phyloP scores from a whole-genome alignment of 2,329 filamentous ascomycete species.

The Gaeumannomyces sp. region DNA sequence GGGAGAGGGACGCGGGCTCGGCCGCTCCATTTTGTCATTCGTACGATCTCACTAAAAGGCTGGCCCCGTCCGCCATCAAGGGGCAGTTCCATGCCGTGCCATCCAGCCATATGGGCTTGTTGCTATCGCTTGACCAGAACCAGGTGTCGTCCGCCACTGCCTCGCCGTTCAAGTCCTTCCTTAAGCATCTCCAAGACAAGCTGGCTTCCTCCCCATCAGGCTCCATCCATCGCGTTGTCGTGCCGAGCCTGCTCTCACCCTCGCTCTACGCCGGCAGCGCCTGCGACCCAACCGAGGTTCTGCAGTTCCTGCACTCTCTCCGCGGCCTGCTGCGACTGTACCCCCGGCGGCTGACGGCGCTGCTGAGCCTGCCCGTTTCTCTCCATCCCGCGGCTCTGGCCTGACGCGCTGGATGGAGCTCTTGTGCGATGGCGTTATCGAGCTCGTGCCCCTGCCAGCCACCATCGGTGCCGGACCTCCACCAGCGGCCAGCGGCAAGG shows the following conservation, averaged over 20 bases:
- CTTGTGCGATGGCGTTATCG: constrained; percentile 67
- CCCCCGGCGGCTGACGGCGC: constrained; percentile 57
- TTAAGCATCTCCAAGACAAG: constrained; percentile 50
- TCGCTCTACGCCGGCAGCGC: constrained; percentile 67
- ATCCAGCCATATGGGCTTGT: constrained; percentile 32
- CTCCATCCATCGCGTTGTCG: constrained; percentile 70
- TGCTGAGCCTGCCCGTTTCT: constrained; percentile 73
- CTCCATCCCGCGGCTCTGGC: constrained; percentile 72
- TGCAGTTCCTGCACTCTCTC: constrained; percentile 77
- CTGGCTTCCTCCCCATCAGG: constrained; percentile 51
- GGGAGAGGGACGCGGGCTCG: constrained; percentile 17
- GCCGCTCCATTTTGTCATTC: constrained; percentile 58
- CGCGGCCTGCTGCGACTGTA: constrained; percentile 68
- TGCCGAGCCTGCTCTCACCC: constrained; percentile 85
- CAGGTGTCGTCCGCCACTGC: constrained; percentile 17
- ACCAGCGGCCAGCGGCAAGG: constrained; percentile 34
- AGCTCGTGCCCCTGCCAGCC: constrained; percentile 68
- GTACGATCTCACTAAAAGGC: constrained; percentile 64
- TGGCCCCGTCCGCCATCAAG: constrained; percentile 42
- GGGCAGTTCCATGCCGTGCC: constrained; percentile 47
- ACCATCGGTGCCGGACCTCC: constrained; percentile 32
- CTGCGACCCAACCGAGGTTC: constrained; percentile 63
- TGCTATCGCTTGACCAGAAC: constrained; percentile 8
- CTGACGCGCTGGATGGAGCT: constrained; percentile 82
- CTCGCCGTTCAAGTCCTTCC: constrained; percentile 58